phyloP scores from a whole-genome alignment of 495 filamentous ascomycete species.

The Penicillium fimorum region DNA sequence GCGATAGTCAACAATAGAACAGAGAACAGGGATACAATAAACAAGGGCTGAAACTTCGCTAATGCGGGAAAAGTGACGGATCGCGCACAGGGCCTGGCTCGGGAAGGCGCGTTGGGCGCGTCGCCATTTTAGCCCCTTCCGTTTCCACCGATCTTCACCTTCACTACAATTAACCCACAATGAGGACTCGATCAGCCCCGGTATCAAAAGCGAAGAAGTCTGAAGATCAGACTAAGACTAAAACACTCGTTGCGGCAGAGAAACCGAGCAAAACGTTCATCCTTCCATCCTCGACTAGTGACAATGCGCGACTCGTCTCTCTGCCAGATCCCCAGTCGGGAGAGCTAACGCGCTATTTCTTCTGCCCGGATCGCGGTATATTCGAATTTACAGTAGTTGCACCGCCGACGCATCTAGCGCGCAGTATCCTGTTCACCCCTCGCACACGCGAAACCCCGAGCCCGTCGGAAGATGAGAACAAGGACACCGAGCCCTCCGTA shows the following conservation, averaged over 20 bases:
- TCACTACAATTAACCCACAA: conserved; percentile 3
- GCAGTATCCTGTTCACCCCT: conserved; percentile 38
- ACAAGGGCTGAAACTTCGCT: conserved; percentile 12
- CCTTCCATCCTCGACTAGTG: conserved; percentile 64
- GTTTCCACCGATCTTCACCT: conserved; percentile 12
- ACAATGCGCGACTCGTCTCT: conserved; percentile 67
- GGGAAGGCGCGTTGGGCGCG: conserved; percentile 26
- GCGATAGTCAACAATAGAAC: conserved; percentile 2
- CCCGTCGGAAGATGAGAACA: conserved; percentile 14
- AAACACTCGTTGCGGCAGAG: conserved; percentile 23
- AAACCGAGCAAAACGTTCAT: conserved; percentile 71
- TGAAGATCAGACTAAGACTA: conserved; percentile 13
- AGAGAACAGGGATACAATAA: conserved; percentile 3
- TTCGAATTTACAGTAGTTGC: conserved; percentile 83
- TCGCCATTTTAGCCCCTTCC: conserved; percentile 19
- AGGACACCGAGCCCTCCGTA: conserved; percentile 1
- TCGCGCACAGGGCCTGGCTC: conserved; percentile 26
- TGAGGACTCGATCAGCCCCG: conserved; percentile 37
- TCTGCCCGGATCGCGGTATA: conserved; percentile 74
- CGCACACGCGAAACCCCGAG: conserved; percentile 5
- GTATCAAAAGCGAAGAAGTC: conserved; percentile 16
- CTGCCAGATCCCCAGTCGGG: conserved; percentile 74
- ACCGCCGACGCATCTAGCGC: conserved; percentile 46
- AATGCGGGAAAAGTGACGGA: conserved; percentile 23
- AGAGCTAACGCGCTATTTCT: conserved; percentile 67